phyloP scores from a whole-genome alignment of 2,329 filamentous ascomycete genomes.

The Phialophora verrucosa region DNA sequence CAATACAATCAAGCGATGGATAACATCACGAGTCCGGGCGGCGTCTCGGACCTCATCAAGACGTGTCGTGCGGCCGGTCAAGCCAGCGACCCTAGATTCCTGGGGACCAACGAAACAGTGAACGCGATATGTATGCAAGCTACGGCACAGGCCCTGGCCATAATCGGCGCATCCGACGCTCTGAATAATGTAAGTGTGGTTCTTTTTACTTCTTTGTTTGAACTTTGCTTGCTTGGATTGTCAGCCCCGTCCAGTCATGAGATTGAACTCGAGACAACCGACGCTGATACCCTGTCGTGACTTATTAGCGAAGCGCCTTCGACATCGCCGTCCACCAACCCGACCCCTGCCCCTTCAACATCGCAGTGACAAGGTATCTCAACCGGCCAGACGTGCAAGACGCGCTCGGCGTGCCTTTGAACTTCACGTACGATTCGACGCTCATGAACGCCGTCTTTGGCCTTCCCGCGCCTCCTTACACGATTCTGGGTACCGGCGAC shows the following conservation, averaged over 20 bases:
- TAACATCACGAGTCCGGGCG: constrained; percentile 53
- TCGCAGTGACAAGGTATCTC: constrained; percentile 57
- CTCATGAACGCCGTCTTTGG: constrained; percentile 54
- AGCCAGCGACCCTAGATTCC: constrained; percentile 57
- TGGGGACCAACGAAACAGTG: constrained; percentile 53
- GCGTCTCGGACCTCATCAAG: constrained; percentile 61
- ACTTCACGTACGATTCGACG: constrained; percentile 57
- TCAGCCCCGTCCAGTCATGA: no score
- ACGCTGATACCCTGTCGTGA: no score
- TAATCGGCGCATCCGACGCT: constrained; percentile 52
- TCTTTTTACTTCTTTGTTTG: no score
- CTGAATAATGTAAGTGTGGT: constrained; percentile 18
- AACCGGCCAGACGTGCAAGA: constrained; percentile 63
- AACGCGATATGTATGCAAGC: constrained; percentile 54
- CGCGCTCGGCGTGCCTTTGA: constrained; percentile 65
- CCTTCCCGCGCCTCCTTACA: constrained; percentile 40
- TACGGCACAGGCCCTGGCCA: constrained; percentile 51
- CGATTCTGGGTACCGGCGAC: constrained; percentile 39
- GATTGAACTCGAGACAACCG: no score
- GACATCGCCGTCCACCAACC: constrained; percentile 60
- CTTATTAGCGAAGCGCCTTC: constrained; percentile 57
- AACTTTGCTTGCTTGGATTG: no score
- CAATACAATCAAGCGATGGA: constrained; percentile 54
- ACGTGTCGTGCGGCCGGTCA: constrained; percentile 57
- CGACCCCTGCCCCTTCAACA: constrained; percentile 62